These are phyloP conservation scores for Exophiala calicioides DNA, from an alignment of 2,329 filamentous ascomycete species.

Conservation along the genomic window DNA sequence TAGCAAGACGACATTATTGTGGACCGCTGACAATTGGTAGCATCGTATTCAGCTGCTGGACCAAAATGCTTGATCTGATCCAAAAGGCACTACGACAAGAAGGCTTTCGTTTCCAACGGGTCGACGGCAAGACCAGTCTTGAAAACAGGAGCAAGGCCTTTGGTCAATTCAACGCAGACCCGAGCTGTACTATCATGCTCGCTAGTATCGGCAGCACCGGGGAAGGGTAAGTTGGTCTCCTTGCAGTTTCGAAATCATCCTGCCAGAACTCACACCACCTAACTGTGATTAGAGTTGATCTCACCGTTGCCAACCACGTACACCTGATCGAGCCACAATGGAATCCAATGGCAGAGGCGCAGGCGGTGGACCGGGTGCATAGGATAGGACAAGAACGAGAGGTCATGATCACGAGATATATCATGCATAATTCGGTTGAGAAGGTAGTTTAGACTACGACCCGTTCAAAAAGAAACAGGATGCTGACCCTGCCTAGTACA, in stretches of 20 bases:
- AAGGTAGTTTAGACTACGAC: conserved; percentile 6
- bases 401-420: conserved; percentile 24
- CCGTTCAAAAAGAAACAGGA: too few species aligned
- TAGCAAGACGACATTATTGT: neutral
- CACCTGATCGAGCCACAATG: conserved; percentile 14
- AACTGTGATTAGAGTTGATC: conserved; percentile 15
- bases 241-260: too few species aligned
- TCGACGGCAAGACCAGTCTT: conserved; percentile 49
- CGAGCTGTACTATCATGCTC: conserved; percentile 34
- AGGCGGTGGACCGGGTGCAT: conserved; percentile 10
- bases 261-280: too few species aligned
- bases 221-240: conserved; percentile 36
- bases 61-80: conserved; percentile 44
- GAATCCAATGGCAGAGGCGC: conserved; percentile 15
- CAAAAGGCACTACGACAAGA: conserved; percentile 33
- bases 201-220: conserved; percentile 37
- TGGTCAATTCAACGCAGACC: conserved; percentile 38
- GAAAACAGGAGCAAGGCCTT: conserved; percentile 42
- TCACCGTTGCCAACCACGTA: conserved; percentile 11
- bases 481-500: too few species aligned
- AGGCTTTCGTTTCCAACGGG: conserved; percentile 35
- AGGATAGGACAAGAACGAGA: conserved; percentile 23
- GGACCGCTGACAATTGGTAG: conserved; percentile 31
- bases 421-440: conserved; percentile 24
- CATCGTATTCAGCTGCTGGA: conserved; percentile 53